These are phyloP conservation scores for Pinus albicaulis DNA, from an alignment of 75 land plant genomes.

Conservation along the genomic window DNA sequence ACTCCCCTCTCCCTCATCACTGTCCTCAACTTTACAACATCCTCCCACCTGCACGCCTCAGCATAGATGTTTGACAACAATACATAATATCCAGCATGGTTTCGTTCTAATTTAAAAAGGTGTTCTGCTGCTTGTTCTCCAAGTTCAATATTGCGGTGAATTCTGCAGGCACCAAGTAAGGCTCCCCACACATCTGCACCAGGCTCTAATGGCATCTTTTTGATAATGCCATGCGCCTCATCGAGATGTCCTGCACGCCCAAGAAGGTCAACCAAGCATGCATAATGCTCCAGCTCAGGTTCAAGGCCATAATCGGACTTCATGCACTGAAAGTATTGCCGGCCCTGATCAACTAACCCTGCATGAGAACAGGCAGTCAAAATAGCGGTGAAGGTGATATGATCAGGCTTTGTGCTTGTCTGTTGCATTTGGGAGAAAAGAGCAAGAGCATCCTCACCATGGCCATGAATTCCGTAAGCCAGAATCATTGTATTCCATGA, in stretches of 20 bases:
- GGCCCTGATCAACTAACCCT: conserved; percentile 30
- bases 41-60: conserved; percentile 17
- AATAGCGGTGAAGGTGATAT: conserved; percentile 23
- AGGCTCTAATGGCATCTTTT: conserved; percentile 29
- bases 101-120: conserved; percentile 20
- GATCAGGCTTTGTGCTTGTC: conserved; percentile 12
- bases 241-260: conserved; percentile 27
- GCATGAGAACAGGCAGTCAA: conserved; percentile 38
- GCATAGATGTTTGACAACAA: conserved; percentile 24
- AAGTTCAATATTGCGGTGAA: conserved; percentile 25
- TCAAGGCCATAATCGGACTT: neutral
- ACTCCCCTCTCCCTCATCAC: conserved; percentile 31
- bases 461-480: conserved; percentile 35
- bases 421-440: conserved; percentile 34
- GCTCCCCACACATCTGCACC: conserved; percentile 22
- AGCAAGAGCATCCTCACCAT: conserved; percentile 27
- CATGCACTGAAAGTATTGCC: conserved; percentile 30
- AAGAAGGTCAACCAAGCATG: conserved; percentile 37
- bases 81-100: conserved; percentile 33
- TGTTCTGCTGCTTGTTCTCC: conserved; percentile 20
- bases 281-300: conserved; percentile 27
- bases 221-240: conserved; percentile 29
- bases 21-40: conserved; percentile 20
- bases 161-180: conserved; percentile 39
- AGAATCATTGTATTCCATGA: conserved; percentile 36